These are phyloP conservation scores for Trichoderma endophyticum DNA, from an alignment of 2,329 filamentous ascomycete genomes.

Conservation along the genomic window DNA sequence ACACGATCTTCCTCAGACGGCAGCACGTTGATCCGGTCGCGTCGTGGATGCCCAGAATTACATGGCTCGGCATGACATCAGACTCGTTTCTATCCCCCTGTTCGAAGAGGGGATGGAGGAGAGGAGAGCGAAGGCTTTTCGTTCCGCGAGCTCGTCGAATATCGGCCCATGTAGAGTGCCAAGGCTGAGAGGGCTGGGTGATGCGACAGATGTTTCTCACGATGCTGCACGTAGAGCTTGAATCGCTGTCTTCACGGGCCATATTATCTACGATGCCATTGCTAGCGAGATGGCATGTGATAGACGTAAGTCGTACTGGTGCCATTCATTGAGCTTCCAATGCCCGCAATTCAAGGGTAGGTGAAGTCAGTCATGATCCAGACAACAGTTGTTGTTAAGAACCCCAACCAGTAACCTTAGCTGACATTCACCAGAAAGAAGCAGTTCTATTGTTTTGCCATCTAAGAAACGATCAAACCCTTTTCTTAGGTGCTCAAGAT, in stretches of 20 bases:
- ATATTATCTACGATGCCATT: not conserved
- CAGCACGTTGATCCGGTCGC: not conserved
- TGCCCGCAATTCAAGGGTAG: not conserved
- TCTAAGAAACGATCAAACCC: not conserved
- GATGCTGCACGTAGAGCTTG: not conserved
- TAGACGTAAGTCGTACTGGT: not conserved
- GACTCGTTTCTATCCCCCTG: not conserved
- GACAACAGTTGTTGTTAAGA: not conserved
- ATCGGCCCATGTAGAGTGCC: not conserved
- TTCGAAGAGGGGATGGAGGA: no score
- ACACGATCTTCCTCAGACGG: not conserved
- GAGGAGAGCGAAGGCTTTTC: not conserved
- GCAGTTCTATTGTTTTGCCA: not conserved
- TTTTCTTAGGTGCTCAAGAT: not conserved
- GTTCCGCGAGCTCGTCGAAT: not conserved
- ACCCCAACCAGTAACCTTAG: not conserved
- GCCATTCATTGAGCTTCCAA: not conserved
- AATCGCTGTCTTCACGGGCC: not conserved
- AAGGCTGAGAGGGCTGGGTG: not conserved
- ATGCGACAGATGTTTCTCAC: not conserved
- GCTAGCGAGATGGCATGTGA: not conserved
- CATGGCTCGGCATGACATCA: not conserved
- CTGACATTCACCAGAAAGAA: not conserved
- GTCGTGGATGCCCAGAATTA: not conserved
- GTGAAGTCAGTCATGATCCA: not conserved